A percentile compares a stretch with the other conserved stretches of the same genome.
Evolutionary conservation across 2,329 filamentous ascomycete genomes (phyloP).

Genomic region (Sclerotinia minor): DNA sequence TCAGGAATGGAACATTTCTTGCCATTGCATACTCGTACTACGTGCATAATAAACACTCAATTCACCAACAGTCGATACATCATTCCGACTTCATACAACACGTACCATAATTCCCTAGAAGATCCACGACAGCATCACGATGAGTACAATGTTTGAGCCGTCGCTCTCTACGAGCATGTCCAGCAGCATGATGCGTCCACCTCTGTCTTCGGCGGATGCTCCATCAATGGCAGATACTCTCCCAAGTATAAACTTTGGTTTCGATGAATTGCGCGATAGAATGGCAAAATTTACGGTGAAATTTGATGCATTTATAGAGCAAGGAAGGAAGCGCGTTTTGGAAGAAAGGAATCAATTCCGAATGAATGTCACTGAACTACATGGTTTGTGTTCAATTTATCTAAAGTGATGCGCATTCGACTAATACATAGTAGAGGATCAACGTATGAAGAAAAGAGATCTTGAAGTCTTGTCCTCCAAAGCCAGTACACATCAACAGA

Average conservation of each 20-base stretch:
- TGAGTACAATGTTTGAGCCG: slow-evolving; percentile 65
- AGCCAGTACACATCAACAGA: slow-evolving; percentile 68
- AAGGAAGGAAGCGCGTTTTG: slow-evolving; percentile 81
- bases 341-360: slow-evolving; percentile 94
- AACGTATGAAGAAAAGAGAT: slow-evolving; percentile 83
- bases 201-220: slow-evolving; percentile 56
- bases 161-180: slow-evolving; percentile 61
- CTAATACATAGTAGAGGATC: slow-evolving; percentile 65
- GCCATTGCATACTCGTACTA: not conserved
- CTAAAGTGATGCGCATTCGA: not conserved
- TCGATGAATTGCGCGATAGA: slow-evolving; percentile 90
- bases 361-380: slow-evolving; percentile 83
- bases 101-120: not conserved
- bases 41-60: no score
- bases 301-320: slow-evolving; percentile 93
- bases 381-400: slow-evolving; percentile 59
- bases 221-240: slow-evolving; percentile 75
- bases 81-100: not conserved
- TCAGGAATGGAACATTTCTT: slow-evolving; percentile 3
- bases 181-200: slow-evolving; percentile 48
- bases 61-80: not conserved
- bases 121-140: slow-evolving; percentile 38
- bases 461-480: slow-evolving; percentile 80
- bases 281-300: slow-evolving; percentile 89
- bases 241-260: slow-evolving; percentile 90